These are phyloP conservation scores for Xylariaceae sp. DNA, from an alignment of 2,329 filamentous ascomycete species.

Conservation along the genomic window DNA sequence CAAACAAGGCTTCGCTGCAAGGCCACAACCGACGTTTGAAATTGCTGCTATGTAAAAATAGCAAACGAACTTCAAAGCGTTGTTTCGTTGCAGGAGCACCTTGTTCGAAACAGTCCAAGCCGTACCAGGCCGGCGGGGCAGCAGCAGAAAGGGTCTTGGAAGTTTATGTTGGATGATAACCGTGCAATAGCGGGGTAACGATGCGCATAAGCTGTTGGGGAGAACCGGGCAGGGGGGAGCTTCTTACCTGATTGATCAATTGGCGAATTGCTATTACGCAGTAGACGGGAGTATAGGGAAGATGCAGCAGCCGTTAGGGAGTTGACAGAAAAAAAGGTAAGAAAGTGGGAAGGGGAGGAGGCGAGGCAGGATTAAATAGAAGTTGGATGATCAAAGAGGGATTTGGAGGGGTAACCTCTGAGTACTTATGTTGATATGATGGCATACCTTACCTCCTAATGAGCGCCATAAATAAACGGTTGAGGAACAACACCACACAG, in stretches of 20 bases:
- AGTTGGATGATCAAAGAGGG: conserved; percentile 19
- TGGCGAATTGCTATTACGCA: neutral
- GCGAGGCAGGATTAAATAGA: conserved; percentile 21
- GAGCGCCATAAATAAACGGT: conserved; percentile 28
- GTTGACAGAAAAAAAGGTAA: conserved; percentile 12
- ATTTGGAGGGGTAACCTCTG: conserved; percentile 19
- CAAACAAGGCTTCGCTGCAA: conserved; percentile 1
- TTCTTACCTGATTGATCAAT: conserved; percentile 17
- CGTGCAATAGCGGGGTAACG: conserved; percentile 26
- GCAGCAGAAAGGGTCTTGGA: conserved; percentile 14
- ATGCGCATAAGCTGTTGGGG: conserved; percentile 10
- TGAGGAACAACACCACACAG: conserved; percentile 24
- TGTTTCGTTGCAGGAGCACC: conserved; percentile 6
- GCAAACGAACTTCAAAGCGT: conserved; percentile 8
- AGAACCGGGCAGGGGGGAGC: neutral
- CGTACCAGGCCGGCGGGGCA: conserved; percentile 20
- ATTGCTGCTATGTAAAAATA: conserved; percentile 1
- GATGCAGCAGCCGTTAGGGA: conserved; percentile 7
- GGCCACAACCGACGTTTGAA: conserved; percentile 1
- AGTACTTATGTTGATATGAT: conserved; percentile 14
- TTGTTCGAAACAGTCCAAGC: conserved; percentile 18
- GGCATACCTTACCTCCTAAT: no score
- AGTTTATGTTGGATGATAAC: conserved; percentile 15
- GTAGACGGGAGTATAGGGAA: conserved; percentile 3
- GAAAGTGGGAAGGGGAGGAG: conserved; percentile 3